These are phyloP conservation scores for Globisporangium polare DNA, from an alignment of 352 stramenopile genomes.

Conservation along the genomic window DNA sequence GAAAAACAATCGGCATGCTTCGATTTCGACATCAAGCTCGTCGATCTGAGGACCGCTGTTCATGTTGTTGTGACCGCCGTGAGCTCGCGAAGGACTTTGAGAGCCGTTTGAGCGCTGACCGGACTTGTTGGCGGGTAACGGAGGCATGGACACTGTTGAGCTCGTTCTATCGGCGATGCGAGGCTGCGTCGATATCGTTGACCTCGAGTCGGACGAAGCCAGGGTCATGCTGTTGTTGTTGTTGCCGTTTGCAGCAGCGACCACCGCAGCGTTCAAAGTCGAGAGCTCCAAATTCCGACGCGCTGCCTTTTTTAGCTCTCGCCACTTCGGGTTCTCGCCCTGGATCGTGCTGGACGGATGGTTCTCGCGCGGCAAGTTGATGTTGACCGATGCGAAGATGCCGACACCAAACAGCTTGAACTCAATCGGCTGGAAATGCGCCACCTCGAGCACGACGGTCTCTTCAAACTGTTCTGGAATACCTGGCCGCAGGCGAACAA, in stretches of 20 bases:
- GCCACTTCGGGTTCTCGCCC: constrained; percentile 64
- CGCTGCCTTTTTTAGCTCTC: constrained; percentile 63
- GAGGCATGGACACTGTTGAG: constrained; percentile 25
- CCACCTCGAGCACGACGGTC: constrained; percentile 89
- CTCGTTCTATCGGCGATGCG: constrained; percentile 31
- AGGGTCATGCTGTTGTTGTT: constrained; percentile 9
- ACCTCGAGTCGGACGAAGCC: constrained; percentile 43
- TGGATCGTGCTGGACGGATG: constrained; percentile 52
- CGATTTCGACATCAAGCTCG: constrained; percentile 76
- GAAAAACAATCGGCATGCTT: constrained; percentile 87
- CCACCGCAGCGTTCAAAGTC: constrained; percentile 19
- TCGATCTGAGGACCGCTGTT: constrained; percentile 28
- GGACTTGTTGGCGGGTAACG: constrained; percentile 15
- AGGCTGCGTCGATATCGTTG: constrained; percentile 37
- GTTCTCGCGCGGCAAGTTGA: constrained; percentile 85
- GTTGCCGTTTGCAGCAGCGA: constrained; percentile 19
- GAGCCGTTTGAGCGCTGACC: constrained; percentile 18
- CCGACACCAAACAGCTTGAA: constrained; percentile 88
- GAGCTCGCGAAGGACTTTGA: constrained; percentile 19
- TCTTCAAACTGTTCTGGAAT: constrained; percentile 88
- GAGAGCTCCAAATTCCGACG: constrained; percentile 36
- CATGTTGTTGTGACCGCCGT: constrained; percentile 10
- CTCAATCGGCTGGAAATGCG: constrained; percentile 92
- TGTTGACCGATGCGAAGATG: constrained; percentile 88
- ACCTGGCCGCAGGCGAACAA: constrained; percentile 84